Conservation (phyloP, 2,329 filamentous ascomycete genomes). For the Diaporthe citriasiana region DNA sequence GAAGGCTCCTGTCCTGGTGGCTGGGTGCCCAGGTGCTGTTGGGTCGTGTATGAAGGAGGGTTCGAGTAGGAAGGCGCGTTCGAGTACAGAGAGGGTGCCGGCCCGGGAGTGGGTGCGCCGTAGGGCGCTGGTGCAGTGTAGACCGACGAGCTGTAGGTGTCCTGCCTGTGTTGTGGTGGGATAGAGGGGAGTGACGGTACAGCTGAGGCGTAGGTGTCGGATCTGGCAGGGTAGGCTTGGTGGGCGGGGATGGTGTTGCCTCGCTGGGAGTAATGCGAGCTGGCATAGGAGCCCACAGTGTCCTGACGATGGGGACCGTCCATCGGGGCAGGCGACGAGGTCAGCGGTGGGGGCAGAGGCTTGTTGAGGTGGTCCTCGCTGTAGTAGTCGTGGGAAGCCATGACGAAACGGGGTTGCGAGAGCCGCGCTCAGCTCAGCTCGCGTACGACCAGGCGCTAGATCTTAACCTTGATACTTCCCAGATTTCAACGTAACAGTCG, state of each 20-base stretch:
- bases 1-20: conserved; percentile 43
- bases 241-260: conserved; percentile 52
- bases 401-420: conserved; percentile 51
- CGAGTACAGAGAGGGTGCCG: conserved; percentile 50
- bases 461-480: conserved; percentile 8
- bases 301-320: conserved; percentile 37
- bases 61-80: conserved; percentile 49
- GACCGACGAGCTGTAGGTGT: conserved; percentile 38
- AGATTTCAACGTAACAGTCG: conserved; percentile 33
- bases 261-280: conserved; percentile 52
- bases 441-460: conserved; percentile 26
- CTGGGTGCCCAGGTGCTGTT: conserved; percentile 52
- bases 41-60: conserved; percentile 53
- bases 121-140: conserved; percentile 57
- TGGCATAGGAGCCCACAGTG: conserved; percentile 30
- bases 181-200: conserved; percentile 29
- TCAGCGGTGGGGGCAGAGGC: conserved; percentile 41
- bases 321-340: conserved; percentile 40
- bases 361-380: conserved; percentile 46
- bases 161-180: conserved; percentile 36
- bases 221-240: conserved; percentile 35
- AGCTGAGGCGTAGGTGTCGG: conserved; percentile 35
- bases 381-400: conserved; percentile 79
- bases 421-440: conserved; percentile 43
- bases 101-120: conserved; percentile 57